phyloP scores from a whole-genome alignment of 768 basidiomycete species.

The Collybia mongolica region DNA sequence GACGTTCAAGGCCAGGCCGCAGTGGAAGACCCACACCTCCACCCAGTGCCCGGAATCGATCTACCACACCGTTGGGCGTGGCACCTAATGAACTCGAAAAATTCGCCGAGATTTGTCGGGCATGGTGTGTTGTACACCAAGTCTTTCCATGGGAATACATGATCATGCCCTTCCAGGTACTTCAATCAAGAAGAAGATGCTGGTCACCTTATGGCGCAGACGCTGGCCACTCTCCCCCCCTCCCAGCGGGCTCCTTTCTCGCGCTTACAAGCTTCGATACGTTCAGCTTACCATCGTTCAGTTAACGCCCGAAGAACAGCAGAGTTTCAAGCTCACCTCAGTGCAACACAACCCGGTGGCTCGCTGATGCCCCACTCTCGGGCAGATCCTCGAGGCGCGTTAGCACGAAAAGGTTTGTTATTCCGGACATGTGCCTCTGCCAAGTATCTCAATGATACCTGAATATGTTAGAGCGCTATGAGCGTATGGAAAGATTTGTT shows the following conservation, averaged over 20 bases:
- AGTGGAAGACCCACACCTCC: slow-evolving; percentile 57
- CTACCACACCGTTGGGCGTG: slow-evolving; percentile 67
- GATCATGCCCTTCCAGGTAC: slow-evolving; percentile 54
- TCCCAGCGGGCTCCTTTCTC: slow-evolving; percentile 87
- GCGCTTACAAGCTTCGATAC: slow-evolving; percentile 81
- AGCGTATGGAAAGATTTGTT: slow-evolving; percentile 74
- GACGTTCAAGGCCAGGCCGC: slow-evolving; percentile 47
- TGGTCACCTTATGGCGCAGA: slow-evolving; percentile 79
- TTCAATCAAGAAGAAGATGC: slow-evolving; percentile 79
- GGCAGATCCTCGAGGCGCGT: slow-evolving; percentile 56
- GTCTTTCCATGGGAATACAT: not conserved
- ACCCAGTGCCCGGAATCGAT: slow-evolving; percentile 59
- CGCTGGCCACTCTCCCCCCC: slow-evolving; percentile 73
- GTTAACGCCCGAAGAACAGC: slow-evolving; percentile 74
- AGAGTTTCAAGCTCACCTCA: slow-evolving; percentile 84
- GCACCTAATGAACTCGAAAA: slow-evolving; percentile 69
- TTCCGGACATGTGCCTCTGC: not conserved
- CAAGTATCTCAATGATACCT: not conserved
- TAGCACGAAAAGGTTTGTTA: slow-evolving; percentile 64
- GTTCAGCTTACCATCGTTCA: slow-evolving; percentile 81
- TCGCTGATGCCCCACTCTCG: slow-evolving; percentile 77
- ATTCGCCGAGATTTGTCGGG: slow-evolving; percentile 74
- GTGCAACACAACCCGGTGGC: slow-evolving; percentile 75
- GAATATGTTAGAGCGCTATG: slow-evolving; percentile 55
- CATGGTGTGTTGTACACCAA: slow-evolving; percentile 53